Conservation (phyloP, 768 basidiomycete species). For the Rubroboletus pulcherrimus region DNA sequence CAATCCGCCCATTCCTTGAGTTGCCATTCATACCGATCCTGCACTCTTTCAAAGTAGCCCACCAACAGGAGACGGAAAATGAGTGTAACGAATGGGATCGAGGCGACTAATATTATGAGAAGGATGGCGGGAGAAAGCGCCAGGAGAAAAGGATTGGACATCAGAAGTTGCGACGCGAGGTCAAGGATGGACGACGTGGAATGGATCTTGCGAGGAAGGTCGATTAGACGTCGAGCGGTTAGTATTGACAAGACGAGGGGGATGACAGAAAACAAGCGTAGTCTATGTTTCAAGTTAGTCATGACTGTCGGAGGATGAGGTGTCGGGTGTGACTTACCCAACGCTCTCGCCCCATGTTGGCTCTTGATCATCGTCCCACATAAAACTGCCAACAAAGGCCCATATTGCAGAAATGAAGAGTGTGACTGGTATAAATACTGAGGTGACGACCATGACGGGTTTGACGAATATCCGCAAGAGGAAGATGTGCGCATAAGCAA, state of each 20-base stretch:
- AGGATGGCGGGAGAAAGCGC: constrained; percentile 72
- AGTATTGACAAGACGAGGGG: constrained; percentile 67
- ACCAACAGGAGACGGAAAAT: constrained; percentile 74
- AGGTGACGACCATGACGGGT: constrained; percentile 77
- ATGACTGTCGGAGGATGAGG: not conserved
- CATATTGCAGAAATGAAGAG: constrained; percentile 73
- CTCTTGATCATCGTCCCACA: constrained; percentile 48
- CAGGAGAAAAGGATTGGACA: constrained; percentile 71
- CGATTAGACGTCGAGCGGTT: constrained; percentile 66
- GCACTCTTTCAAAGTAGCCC: constrained; percentile 49
- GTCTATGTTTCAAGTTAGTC: constrained; percentile 12
- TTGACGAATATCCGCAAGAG: constrained; percentile 78
- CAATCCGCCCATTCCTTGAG: constrained; percentile 65
- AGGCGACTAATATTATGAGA: constrained; percentile 58
- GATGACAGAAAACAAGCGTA: constrained; percentile 69
- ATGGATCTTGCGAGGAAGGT: constrained; percentile 70
- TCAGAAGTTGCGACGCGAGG: constrained; percentile 66
- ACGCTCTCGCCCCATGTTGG: constrained; percentile 81
- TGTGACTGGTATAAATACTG: constrained; percentile 70
- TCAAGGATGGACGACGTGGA: constrained; percentile 54
- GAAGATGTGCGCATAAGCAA: constrained; percentile 71
- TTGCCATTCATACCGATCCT: constrained; percentile 48
- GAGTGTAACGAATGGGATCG: constrained; percentile 76
- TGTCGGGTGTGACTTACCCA: constrained; percentile 48
- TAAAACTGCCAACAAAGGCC: constrained; percentile 80